These are phyloP conservation scores for Paramecium biaurelia DNA, from an alignment of 73 alveolate species.

Conservation along the genomic window DNA sequence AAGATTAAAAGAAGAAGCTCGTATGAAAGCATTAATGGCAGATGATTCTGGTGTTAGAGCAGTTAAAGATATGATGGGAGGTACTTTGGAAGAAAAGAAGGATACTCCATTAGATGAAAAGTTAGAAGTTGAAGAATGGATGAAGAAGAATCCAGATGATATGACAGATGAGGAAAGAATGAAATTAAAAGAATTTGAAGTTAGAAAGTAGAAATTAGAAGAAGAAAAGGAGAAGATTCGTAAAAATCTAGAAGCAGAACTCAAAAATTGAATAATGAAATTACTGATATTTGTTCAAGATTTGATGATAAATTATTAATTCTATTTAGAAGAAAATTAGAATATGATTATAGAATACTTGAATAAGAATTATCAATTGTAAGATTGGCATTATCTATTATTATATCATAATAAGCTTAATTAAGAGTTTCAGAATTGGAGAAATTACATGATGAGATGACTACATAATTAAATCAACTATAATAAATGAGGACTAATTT, in stretches of 20 bases:
- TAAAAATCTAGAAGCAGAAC: constrained; percentile 85
- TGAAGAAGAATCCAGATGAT: constrained; percentile 91
- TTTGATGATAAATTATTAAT: constrained; percentile 78
- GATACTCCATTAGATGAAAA: constrained; percentile 81
- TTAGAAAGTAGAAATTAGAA: constrained; percentile 85
- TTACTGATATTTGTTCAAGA: constrained; percentile 72
- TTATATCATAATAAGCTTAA: not conserved
- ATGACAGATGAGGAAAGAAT: constrained; percentile 95
- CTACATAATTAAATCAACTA: not conserved
- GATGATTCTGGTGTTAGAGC: constrained; percentile 97
- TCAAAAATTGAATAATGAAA: constrained; percentile 78
- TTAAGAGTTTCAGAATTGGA: not conserved
- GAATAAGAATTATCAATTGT: constrained; percentile 81
- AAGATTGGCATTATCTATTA: constrained; percentile 65
- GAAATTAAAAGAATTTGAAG: constrained; percentile 87
- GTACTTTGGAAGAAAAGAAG: constrained; percentile 90
- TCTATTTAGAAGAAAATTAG: constrained; percentile 80
- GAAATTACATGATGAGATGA: not conserved
- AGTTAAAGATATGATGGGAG: constrained; percentile 93
- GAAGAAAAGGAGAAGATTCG: constrained; percentile 95
- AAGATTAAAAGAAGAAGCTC: constrained; percentile 88
- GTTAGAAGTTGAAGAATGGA: constrained; percentile 94
- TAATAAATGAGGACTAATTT: not conserved
- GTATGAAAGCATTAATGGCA: constrained; percentile 90
- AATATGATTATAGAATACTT: constrained; percentile 76